Evolutionary conservation across 208 protist genomes (phyloP), one percentile per base, ranked within the genome.

Genomic region (Leishmania turanica): DNA sequence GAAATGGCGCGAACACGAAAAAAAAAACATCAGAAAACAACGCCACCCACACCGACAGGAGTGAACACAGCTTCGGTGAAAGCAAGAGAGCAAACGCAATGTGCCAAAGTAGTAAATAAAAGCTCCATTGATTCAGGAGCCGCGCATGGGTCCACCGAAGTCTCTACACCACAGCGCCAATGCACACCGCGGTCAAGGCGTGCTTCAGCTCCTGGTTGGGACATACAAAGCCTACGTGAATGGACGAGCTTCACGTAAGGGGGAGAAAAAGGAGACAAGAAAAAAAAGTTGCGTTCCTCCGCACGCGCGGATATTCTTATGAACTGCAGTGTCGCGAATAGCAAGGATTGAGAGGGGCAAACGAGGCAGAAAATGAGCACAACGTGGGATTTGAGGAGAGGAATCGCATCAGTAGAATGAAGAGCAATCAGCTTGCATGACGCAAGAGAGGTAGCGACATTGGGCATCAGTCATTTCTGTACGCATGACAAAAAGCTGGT

Each of bases 11-110:
- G 1, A 56, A 31, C 54, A 75, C 34, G 34, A 79, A 75, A 37
- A 81, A n/a, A 60, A 68, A 65, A 82, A 82, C 51, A 54, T 54
- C 42, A 21, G 71, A 69, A 34, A 58, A 49, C 15, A 64, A 83
- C 19, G 42, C 68, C 15, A 51, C 42, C 40, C 68, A 34, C 42
- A 11, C 40, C 19, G 42, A 72, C 24, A 72, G 9, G 68, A 72
- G 37, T 53, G 15, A 17, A 24, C 24, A 21, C 68, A 53, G 45
- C 19, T 51, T 31, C 65, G 37, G 68, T 49, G 68, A 34, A n/a
- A n/a, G 42, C 24, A 72, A 72, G 7, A 47, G 21, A 77, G 17
- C 31, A 24, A 82, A 78, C 8, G 51, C 51, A 60, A 51, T 42
- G 21, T 71, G 60, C 13, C 34, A 65, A 79, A 75, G 11, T 68